Conservation (phyloP, 768 basidiomycete genomes). For the Hypholoma fasciculare region DNA sequence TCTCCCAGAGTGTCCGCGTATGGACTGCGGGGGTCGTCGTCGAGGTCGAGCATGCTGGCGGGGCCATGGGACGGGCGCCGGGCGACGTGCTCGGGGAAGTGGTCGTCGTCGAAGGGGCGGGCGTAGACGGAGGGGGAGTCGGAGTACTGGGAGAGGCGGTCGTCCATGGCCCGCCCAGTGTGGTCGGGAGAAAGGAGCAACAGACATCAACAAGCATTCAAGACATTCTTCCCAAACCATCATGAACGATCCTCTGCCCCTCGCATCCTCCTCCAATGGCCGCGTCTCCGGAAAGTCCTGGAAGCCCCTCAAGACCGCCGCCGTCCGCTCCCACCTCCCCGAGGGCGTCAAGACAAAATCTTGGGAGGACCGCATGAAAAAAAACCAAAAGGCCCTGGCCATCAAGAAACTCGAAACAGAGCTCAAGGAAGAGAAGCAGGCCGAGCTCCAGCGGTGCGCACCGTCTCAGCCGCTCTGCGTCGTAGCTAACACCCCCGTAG, state of each 20-base stretch:
- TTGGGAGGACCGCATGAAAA: conserved; percentile 72
- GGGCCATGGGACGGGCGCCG: conserved; percentile 45
- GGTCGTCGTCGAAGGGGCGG: conserved; percentile 30
- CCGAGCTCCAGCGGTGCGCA: conserved; percentile 59
- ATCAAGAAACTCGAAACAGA: conserved; percentile 74
- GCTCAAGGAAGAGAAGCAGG: conserved; percentile 74
- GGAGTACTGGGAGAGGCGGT: conserved; percentile 51
- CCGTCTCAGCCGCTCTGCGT: not conserved
- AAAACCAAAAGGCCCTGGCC: conserved; percentile 62
- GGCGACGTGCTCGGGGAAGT: conserved; percentile 26
- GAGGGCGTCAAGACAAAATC: conserved; percentile 62
- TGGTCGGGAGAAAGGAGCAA: conserved; percentile 37
- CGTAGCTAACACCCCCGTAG: conserved; percentile 24
- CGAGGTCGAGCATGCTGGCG: conserved; percentile 57
- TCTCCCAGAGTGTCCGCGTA: conserved; percentile 22
- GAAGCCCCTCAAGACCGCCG: conserved; percentile 52
- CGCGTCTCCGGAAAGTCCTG: conserved; percentile 72
- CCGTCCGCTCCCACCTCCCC: conserved; percentile 65
- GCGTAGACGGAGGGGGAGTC: conserved; percentile 76
- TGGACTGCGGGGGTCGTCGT: conserved; percentile 48
- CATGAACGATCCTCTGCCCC: conserved; percentile 27
- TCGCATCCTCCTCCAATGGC: conserved; percentile 63
- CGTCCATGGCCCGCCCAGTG: conserved; percentile 26
- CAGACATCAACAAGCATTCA: conserved; percentile 1
- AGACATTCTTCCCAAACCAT: conserved; percentile 9